These are phyloP conservation scores for Priceomyces carsonii DNA, from an alignment of 805 yeast genomes.

Conservation along the genomic window DNA sequence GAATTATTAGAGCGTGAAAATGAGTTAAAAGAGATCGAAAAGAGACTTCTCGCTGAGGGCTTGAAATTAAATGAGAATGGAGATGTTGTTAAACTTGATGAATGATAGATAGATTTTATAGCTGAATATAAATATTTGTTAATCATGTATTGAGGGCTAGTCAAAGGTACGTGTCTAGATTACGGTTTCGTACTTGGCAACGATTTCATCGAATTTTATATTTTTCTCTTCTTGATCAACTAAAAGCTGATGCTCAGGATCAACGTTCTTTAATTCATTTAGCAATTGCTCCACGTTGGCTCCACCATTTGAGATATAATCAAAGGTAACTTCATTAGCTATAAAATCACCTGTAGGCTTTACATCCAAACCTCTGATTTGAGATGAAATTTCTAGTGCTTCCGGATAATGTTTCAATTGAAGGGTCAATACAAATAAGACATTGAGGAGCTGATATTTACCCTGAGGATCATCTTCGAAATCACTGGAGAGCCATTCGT, in stretches of 20 bases:
- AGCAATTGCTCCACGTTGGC: constrained; percentile 50
- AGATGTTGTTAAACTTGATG: constrained; percentile 32
- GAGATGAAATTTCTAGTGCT: constrained; percentile 59
- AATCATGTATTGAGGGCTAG: no score
- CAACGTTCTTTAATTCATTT: constrained; percentile 43
- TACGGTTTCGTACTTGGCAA: constrained; percentile 49
- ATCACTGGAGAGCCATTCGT: constrained; percentile 67
- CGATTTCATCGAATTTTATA: constrained; percentile 66
- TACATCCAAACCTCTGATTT: constrained; percentile 46
- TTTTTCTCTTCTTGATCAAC: constrained; percentile 62
- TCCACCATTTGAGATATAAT: constrained; percentile 45
- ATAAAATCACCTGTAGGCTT: constrained; percentile 44
- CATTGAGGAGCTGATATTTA: constrained; percentile 42
- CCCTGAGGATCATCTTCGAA: constrained; percentile 39
- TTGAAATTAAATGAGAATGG: constrained; percentile 40
- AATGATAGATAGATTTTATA: constrained; percentile 6
- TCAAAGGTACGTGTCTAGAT: no score
- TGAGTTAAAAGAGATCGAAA: constrained; percentile 81
- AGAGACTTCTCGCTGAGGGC: constrained; percentile 62
- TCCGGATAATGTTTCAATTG: constrained; percentile 82
- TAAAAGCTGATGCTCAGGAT: constrained; percentile 59
- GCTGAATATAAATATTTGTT: no score
- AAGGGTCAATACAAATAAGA: constrained; percentile 72
- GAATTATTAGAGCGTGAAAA: constrained; percentile 83
- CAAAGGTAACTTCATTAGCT: constrained; percentile 66